These are phyloP conservation scores for Annulohypoxylon nitens DNA, from an alignment of 495 filamentous ascomycete genomes.

Conservation along the genomic window DNA sequence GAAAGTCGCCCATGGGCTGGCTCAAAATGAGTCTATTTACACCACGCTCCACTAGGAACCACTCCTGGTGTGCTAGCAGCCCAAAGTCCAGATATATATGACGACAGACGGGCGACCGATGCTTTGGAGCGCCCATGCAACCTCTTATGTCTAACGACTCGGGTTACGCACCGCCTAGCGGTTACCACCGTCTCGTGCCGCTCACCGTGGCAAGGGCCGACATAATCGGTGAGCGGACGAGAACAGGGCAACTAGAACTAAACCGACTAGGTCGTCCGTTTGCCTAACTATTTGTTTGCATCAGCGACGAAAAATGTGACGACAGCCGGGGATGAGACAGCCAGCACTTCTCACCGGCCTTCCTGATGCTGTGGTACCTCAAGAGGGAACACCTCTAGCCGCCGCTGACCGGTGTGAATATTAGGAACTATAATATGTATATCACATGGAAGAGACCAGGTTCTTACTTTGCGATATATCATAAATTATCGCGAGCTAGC, in stretches of 20 bases:
- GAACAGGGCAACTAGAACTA: conserved; percentile 19
- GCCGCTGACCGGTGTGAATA: conserved; percentile 34
- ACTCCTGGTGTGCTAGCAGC: conserved; percentile 19
- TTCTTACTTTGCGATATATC: conserved; percentile 24
- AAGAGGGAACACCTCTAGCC: conserved; percentile 21
- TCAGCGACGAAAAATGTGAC: conserved; percentile 16
- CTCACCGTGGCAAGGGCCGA: conserved; percentile 24
- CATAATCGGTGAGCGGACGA: conserved; percentile 28
- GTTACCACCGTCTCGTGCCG: conserved; percentile 19
- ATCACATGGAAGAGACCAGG: conserved; percentile 14
- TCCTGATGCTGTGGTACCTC: conserved; percentile 34
- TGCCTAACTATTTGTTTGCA: conserved; percentile 37
- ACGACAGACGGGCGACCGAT: conserved; percentile 19
- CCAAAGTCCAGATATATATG: conserved; percentile 1
- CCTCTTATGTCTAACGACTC: conserved; percentile 23
- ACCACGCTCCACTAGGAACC: conserved; percentile 33
- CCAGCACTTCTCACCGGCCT: conserved; percentile 27
- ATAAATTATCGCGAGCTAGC: conserved; percentile 6
- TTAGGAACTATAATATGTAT: conserved; percentile 7
- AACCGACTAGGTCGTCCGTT: conserved; percentile 27
- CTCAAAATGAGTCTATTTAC: conserved; percentile 8
- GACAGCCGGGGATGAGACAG: not conserved
- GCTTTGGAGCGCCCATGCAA: conserved; percentile 8
- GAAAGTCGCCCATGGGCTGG: conserved; percentile 4
- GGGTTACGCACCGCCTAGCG: conserved; percentile 27